Percentiles rank a stretch among this genome's conserved stretches.
Evolutionary conservation across 495 filamentous ascomycete species (phyloP).

Genomic region (Parmelia sp.): DNA sequence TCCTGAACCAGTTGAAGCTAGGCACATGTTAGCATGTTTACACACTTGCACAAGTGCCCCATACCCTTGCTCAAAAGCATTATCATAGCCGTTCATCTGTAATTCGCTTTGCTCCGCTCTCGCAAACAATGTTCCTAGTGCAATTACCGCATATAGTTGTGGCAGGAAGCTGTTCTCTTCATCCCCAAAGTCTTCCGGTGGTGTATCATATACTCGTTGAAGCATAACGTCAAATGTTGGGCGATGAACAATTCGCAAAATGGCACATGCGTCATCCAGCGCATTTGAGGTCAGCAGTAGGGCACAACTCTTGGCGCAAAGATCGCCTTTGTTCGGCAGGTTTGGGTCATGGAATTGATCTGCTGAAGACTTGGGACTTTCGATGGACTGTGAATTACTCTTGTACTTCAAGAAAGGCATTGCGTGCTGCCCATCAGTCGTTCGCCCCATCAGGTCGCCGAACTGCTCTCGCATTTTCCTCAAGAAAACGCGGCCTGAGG

Average conservation of each 20-base stretch:
- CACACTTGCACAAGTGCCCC: conserved; percentile 11
- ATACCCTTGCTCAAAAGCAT: conserved; percentile 69
- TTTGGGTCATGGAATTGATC: conserved; percentile 54
- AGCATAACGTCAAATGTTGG: conserved; percentile 76
- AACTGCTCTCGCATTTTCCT: conserved; percentile 80
- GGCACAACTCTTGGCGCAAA: conserved; percentile 65
- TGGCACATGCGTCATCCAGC: conserved; percentile 73
- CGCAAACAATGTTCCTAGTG: conserved; percentile 79
- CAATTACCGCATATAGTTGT: conserved; percentile 74
- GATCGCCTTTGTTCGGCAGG: conserved; percentile 53
- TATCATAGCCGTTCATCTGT: conserved; percentile 57
- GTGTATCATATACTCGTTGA: conserved; percentile 70
- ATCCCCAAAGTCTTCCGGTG: conserved; percentile 60
- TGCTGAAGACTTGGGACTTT: conserved; percentile 62
- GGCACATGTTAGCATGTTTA: conserved; percentile 2
- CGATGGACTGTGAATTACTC: conserved; percentile 47
- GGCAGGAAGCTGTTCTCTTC: conserved; percentile 78
- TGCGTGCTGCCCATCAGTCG: conserved; percentile 9
- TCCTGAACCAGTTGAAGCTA: conserved; percentile 80
- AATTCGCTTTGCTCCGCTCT: conserved; percentile 41
- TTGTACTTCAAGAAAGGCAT: conserved; percentile 29
- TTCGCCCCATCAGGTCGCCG: conserved; percentile 54
- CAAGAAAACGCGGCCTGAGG: conserved; percentile 84
- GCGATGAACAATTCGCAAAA: conserved; percentile 82
- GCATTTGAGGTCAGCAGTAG: conserved; percentile 66